Conservation (phyloP, 371 early-diverging fungal species). For the Batrachochytrium dendrobatidis region DNA sequence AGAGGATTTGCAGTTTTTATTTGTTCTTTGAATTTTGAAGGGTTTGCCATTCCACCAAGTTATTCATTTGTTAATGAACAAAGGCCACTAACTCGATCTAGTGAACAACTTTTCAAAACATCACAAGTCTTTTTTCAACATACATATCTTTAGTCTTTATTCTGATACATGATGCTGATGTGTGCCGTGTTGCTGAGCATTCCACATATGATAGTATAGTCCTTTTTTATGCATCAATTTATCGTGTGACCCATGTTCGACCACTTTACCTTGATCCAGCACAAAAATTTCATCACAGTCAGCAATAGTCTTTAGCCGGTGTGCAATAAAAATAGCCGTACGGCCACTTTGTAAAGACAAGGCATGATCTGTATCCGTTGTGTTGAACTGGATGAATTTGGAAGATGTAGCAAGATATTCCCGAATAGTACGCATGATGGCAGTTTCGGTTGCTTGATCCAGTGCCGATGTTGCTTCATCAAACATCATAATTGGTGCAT, state of each 20-base stretch:
- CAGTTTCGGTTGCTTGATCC: conserved; percentile 83
- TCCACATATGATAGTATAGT: conserved; percentile 83
- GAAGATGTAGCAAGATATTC: conserved; percentile 52
- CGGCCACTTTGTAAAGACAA: conserved; percentile 44
- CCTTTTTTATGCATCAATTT: conserved; percentile 48
- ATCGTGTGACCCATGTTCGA: conserved; percentile 70
- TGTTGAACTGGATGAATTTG: conserved; percentile 77
- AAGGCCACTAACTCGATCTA: too few species aligned
- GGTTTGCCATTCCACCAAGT: too few species aligned
- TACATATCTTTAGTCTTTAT: too few species aligned
- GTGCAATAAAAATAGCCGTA: conserved; percentile 81
- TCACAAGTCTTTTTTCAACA: too few species aligned
- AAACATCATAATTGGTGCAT: conserved; percentile 48
- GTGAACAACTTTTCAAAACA: too few species aligned
- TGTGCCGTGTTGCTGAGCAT: conserved; percentile 42
- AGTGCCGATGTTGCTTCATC: conserved; percentile 83
- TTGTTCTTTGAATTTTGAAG: conserved; percentile 63
- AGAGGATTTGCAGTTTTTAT: conserved; percentile 82
- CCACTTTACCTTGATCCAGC: conserved; percentile 64
- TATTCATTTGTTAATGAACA: too few species aligned
- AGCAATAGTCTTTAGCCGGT: conserved; percentile 75
- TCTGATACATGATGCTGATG: too few species aligned
- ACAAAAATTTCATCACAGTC: conserved; percentile 84
- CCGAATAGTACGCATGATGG: conserved; percentile 68
- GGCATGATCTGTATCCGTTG: conserved; percentile 21